Evolutionary conservation across 169 alveolate species (phyloP), one percentile per base, ranked within the genome.

Genomic region (Toxoplasma gondii): DNA sequence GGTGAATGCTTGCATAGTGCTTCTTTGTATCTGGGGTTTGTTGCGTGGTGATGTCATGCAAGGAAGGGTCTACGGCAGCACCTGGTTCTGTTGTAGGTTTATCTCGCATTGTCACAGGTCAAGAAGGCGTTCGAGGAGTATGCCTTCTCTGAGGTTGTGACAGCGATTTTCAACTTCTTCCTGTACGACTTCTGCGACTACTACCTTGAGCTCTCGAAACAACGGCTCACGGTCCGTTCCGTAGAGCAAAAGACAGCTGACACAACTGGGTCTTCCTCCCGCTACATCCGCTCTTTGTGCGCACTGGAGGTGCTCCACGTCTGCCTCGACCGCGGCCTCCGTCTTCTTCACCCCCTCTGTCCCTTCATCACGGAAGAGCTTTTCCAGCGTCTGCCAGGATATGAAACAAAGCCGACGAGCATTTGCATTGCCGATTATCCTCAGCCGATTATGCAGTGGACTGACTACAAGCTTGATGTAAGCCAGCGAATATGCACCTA

Each of bases 121-220:
- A 98, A 98, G 95, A 96, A 95, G 87, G 96, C 97, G 58, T 97
- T 99, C 94, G 99, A 98, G 64, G 94, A 95, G 54, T 99, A 98
- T 96, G 98, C 98, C 87, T 99, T 99, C 93, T 98, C 99, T 44
- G 99, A 98, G 38, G 99, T 98, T 34, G 99, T 98, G n/a, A 97
- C 97, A 91, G 97, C 98, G 38, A 96, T 99, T 0, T 98, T 98
- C 95, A 97, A 97, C 92, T 99, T 99, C 96, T 99, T 99, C 99
- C 98, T 98, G 58, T 98, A 99, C 95, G 99, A 98, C 43, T 96
- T 99, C 39, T 99, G 99, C 93, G 99, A 99, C 97, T 98, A 98
- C 78, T 99, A 99, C 96, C 97, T 99, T 80, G 99, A 99, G 96
- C 96, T 98, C 44, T 96, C 98, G n/a, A 98, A 98, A 93, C 96